Evolutionary conservation across 2,329 filamentous ascomycete species (phyloP).

Genomic region (Alternaria incomplexa): DNA sequence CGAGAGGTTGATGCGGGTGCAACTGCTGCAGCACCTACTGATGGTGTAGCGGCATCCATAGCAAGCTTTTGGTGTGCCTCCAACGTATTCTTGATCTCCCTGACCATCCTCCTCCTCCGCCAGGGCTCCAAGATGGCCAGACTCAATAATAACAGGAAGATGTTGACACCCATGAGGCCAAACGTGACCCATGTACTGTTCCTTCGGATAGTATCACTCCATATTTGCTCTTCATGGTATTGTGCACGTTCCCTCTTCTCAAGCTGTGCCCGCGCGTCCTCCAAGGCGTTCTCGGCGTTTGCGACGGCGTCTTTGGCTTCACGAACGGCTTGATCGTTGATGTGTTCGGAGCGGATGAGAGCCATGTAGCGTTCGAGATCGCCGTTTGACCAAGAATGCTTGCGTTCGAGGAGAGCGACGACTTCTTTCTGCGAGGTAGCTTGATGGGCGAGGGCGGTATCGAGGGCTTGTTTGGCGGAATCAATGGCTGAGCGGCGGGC

Average conservation of each 20-base stretch:
- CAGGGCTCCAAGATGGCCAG: conserved; percentile 93
- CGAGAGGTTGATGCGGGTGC: neutral
- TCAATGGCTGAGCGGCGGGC: conserved; percentile 68
- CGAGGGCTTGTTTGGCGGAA: conserved; percentile 75
- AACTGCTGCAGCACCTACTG: conserved; percentile 4
- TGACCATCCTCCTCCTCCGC: conserved; percentile 80
- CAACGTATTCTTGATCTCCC: conserved; percentile 63
- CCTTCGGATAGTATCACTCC: conserved; percentile 94
- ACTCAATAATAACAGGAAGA: conserved; percentile 83
- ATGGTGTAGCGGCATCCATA: conserved; percentile 15
- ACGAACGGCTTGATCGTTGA: conserved; percentile 84
- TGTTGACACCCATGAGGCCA: conserved; percentile 96
- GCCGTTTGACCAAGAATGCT: conserved; percentile 84
- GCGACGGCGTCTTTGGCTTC: conserved; percentile 74
- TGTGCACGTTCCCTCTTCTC: conserved; percentile 84
- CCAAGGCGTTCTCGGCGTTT: conserved; percentile 77
- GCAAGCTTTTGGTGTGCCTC: conserved; percentile 40
- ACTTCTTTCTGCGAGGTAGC: conserved; percentile 94
- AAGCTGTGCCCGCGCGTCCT: conserved; percentile 75
- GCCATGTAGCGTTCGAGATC: conserved; percentile 95
- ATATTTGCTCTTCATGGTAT: conserved; percentile 99
- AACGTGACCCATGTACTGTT: conserved; percentile 99
- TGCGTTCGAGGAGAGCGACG: conserved; percentile 89
- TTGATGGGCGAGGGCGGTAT: conserved; percentile 81
- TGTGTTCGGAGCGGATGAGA: conserved; percentile 89